Evolutionary conservation across 805 yeast species (phyloP).

Genomic region (Candida taoyuanica): DNA sequence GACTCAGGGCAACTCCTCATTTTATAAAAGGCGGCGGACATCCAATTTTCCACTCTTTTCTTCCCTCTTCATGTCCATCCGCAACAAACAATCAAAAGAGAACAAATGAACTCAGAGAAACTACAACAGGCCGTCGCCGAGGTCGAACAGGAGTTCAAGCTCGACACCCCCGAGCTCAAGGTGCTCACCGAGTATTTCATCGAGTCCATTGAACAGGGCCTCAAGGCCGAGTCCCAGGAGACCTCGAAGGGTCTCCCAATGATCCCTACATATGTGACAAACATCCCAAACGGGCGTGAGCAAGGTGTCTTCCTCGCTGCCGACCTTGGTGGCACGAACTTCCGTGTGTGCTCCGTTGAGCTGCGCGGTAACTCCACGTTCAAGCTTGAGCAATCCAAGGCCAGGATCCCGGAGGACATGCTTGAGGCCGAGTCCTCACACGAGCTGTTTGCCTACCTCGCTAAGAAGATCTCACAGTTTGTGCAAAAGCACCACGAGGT

Average conservation of each 20-base stretch:
- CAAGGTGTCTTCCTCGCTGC: conserved; percentile 82
- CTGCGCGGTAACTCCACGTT: conserved; percentile 79
- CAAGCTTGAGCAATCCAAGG: conserved; percentile 68
- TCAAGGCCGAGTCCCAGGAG: conserved; percentile 38
- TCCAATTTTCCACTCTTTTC: too few relatives aligned
- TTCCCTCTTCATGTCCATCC: not conserved
- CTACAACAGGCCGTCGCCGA: conserved; percentile 12
- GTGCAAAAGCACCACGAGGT: conserved; percentile 55
- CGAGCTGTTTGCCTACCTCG: conserved; percentile 70
- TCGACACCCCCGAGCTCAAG: conserved; percentile 15
- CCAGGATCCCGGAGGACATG: conserved; percentile 71
- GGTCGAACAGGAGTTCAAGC: conserved; percentile 21
- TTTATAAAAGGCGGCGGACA: too few relatives aligned
- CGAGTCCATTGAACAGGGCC: conserved; percentile 57
- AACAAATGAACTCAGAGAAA: not conserved
- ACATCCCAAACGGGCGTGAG: conserved; percentile 82
- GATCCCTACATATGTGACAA: conserved; percentile 90
- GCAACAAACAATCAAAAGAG: not conserved
- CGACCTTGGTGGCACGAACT: conserved; percentile 94
- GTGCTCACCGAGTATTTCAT: conserved; percentile 46
- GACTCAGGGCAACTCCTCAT: too few relatives aligned
- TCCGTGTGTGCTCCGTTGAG: conserved; percentile 85
- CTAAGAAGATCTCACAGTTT: conserved; percentile 63
- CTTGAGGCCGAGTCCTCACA: conserved; percentile 60
- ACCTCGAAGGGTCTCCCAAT: conserved; percentile 59